phyloP scores from a whole-genome alignment of 2,329 filamentous ascomycete genomes.

The Ceratocystis cubensis region DNA sequence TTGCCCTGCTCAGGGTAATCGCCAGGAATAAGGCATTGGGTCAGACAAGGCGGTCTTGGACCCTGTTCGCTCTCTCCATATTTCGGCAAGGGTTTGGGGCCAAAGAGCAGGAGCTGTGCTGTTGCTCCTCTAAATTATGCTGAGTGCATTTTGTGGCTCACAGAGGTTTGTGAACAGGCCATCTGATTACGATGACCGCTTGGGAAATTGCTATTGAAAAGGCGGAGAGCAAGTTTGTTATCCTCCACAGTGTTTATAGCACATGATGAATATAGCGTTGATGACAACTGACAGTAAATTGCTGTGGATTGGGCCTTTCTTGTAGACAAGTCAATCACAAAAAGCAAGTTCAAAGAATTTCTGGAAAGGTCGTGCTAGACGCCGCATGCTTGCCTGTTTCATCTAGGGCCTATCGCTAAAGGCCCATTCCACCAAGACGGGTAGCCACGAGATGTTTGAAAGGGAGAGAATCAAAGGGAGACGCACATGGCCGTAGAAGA shows the following conservation, averaged over 20 bases:
- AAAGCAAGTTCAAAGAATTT: not conserved
- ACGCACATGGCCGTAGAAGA: not conserved
- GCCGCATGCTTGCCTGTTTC: no score
- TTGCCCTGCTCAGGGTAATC: not conserved
- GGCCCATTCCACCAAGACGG: not conserved
- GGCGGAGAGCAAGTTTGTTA: not conserved
- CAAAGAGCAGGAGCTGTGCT: not conserved
- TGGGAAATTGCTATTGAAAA: not conserved
- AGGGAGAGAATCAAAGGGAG: slow-evolving; percentile 6
- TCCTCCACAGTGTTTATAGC: not conserved
- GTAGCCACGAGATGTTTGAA: not conserved
- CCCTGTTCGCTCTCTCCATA: not conserved
- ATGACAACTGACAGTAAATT: not conserved
- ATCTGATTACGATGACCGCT: not conserved
- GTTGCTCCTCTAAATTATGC: not conserved
- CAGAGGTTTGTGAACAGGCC: not conserved
- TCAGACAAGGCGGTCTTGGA: not conserved
- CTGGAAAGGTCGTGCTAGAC: not conserved
- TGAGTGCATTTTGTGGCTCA: not conserved
- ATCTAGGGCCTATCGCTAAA: no score
- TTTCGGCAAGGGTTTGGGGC: not conserved
- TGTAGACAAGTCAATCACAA: not conserved
- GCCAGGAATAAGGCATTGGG: not conserved
- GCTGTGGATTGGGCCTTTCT: not conserved
- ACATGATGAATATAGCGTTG: not conserved